Evolutionary conservation across 306 rosid genomes (phyloP).

Genomic region (Medicago arabica): DNA sequence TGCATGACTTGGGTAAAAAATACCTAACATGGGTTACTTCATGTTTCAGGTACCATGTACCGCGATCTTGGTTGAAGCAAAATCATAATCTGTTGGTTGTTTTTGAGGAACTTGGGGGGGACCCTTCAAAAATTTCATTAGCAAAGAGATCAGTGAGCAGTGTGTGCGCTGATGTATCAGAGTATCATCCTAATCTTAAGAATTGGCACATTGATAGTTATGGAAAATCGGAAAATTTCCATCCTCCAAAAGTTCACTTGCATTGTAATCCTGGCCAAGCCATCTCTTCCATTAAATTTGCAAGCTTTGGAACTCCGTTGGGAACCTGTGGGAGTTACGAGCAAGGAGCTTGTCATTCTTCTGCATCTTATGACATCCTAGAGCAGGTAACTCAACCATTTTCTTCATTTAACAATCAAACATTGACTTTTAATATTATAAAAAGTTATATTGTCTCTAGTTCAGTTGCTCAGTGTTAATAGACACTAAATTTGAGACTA

Average conservation of each 20-base stretch:
- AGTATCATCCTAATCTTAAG: constrained; percentile 86
- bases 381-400: constrained; percentile 67
- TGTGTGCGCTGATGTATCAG: constrained; percentile 90
- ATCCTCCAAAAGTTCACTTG: constrained; percentile 86
- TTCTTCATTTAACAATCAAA: constrained; percentile 23
- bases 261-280: constrained; percentile 77
- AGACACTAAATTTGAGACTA: background rate
- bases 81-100: constrained; percentile 76
- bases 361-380: constrained; percentile 66
- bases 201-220: constrained; percentile 95
- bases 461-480: background rate
- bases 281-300: constrained; percentile 89
- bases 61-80: constrained; percentile 95
- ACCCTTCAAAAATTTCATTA: constrained; percentile 79
- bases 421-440: background rate
- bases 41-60: constrained; percentile 91
- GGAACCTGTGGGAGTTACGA: constrained; percentile 97
- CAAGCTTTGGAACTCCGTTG: constrained; percentile 95
- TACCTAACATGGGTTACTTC: constrained; percentile 25
- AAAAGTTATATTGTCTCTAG: background rate
- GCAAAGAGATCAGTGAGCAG: constrained; percentile 82
- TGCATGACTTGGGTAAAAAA: constrained; percentile 23
- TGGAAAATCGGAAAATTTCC: constrained; percentile 79
- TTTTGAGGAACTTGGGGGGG: constrained; percentile 97
- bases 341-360: constrained; percentile 87